These are phyloP conservation scores for Auricularia cornea DNA, from an alignment of 768 basidiomycete species.

Conservation along the genomic window DNA sequence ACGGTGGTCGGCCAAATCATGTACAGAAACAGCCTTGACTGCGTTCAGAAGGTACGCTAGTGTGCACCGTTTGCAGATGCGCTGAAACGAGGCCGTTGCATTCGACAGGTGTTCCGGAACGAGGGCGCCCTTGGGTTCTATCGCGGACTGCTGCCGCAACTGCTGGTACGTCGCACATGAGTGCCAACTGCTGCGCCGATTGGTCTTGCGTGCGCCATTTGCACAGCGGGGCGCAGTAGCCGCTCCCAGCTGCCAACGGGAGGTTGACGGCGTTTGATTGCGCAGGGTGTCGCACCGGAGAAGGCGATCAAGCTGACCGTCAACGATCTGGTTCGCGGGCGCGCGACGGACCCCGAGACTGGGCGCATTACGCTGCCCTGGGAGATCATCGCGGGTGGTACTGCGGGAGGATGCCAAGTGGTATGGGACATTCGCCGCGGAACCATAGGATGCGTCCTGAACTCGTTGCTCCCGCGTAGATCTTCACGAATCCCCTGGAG, in stretches of 20 bases:
- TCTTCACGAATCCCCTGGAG: slow-evolving; percentile 96
- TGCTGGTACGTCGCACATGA: slow-evolving; percentile 50
- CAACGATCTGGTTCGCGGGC: slow-evolving; percentile 80
- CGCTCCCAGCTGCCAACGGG: too few species aligned
- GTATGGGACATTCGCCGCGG: slow-evolving; percentile 40
- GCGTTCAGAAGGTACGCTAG: slow-evolving; percentile 54
- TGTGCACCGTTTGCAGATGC: background rate
- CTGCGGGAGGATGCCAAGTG: slow-evolving; percentile 96
- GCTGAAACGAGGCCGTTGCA: background rate
- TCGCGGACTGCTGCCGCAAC: slow-evolving; percentile 88
- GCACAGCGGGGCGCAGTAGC: too few species aligned
- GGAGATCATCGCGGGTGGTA: slow-evolving; percentile 88
- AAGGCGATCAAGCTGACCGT: slow-evolving; percentile 98
- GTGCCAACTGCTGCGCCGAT: background rate
- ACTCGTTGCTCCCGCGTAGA: slow-evolving; percentile 34
- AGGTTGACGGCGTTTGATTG: background rate
- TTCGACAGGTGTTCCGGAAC: slow-evolving; percentile 62
- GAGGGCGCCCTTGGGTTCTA: slow-evolving; percentile 96
- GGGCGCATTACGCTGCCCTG: slow-evolving; percentile 86
- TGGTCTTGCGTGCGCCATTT: background rate
- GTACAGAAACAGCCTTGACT: slow-evolving; percentile 95
- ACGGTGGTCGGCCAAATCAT: slow-evolving; percentile 94
- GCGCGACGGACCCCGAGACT: slow-evolving; percentile 89
- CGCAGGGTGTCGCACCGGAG: slow-evolving; percentile 87
- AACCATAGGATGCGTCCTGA: background rate